A percentile compares a stretch with the other conserved stretches of the same genome.
Evolutionary conservation across 768 basidiomycete species (phyloP).

Genomic region (Ramaria rubella): DNA sequence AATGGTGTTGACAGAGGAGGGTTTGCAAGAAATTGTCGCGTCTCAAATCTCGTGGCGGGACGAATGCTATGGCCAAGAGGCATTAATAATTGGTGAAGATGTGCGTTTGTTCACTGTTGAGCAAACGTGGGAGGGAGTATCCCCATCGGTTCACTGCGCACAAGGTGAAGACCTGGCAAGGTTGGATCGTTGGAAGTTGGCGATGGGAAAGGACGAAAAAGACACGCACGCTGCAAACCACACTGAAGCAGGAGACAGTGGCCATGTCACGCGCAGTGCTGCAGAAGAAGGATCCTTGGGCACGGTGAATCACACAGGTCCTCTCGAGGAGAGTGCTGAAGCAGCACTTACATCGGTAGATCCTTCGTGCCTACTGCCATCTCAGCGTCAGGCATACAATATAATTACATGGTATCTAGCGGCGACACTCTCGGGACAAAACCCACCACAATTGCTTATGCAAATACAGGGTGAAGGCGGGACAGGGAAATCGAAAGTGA

Average conservation of each 20-base stretch:
- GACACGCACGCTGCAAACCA: background rate
- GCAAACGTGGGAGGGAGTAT: background rate
- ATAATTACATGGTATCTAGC: slow-evolving; percentile 29
- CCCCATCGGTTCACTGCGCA: background rate
- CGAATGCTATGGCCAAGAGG: background rate
- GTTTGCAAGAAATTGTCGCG: background rate
- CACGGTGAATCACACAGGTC: background rate
- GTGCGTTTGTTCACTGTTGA: background rate
- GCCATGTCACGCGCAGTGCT: background rate
- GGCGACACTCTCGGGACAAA: slow-evolving; percentile 15
- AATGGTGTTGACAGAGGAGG: background rate
- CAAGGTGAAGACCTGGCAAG: background rate
- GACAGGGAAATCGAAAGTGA: no score
- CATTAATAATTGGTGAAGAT: background rate
- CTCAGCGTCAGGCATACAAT: slow-evolving; percentile 31
- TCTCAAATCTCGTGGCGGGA: background rate
- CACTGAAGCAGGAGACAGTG: background rate
- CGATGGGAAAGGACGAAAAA: background rate
- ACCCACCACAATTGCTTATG: slow-evolving; percentile 31
- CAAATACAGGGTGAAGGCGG: slow-evolving; percentile 31
- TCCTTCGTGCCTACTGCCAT: slow-evolving; percentile 19
- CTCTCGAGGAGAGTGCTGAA: background rate
- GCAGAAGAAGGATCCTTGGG: background rate
- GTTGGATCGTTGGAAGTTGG: background rate
- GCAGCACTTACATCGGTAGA: slow-evolving; percentile 6